Evolutionary conservation across 2,329 filamentous ascomycete genomes (phyloP).

Genomic region (Thermochaetoides dissita): DNA sequence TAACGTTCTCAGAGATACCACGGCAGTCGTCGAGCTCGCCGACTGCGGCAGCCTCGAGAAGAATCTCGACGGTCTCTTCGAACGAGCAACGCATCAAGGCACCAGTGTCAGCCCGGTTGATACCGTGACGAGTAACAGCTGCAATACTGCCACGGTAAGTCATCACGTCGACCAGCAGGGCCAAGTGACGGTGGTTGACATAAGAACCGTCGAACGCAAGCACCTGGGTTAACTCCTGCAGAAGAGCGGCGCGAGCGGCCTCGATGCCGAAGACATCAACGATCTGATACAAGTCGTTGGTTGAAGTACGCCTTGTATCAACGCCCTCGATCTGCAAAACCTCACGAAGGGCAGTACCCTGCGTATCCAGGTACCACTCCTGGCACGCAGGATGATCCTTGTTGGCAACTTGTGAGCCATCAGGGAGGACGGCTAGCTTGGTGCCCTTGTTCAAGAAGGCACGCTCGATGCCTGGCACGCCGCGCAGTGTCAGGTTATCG

Average conservation of each 20-base stretch:
- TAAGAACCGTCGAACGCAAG: slow-evolving; percentile 98
- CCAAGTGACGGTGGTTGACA: slow-evolving; percentile 96
- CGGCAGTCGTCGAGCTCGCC: slow-evolving; percentile 96
- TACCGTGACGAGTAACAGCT: slow-evolving; percentile 93
- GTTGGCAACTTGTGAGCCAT: slow-evolving; percentile 60
- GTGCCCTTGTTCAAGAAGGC: slow-evolving; percentile 83
- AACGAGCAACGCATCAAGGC: slow-evolving; percentile 99
- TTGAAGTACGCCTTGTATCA: slow-evolving; percentile 72
- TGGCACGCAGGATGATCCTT: slow-evolving; percentile 64
- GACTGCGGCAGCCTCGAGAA: slow-evolving; percentile 85
- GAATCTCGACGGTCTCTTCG: slow-evolving; percentile 96
- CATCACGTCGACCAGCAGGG: slow-evolving; percentile 93
- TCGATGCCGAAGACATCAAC: slow-evolving; percentile 94
- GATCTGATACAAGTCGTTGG: slow-evolving; percentile 91
- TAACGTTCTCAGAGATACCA: slow-evolving; percentile 96
- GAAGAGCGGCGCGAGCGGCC: slow-evolving; percentile 72
- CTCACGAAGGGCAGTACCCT: slow-evolving; percentile 71
- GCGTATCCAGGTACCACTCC: slow-evolving; percentile 94
- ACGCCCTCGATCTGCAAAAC: slow-evolving; percentile 81
- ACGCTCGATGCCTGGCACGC: slow-evolving; percentile 75
- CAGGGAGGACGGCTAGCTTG: slow-evolving; percentile 49
- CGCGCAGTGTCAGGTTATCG: slow-evolving; percentile 79
- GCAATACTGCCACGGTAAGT: slow-evolving; percentile 87
- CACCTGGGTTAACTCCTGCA: slow-evolving; percentile 81
- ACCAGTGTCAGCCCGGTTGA: slow-evolving; percentile 95